These are phyloP conservation scores for Leccinum insigne DNA, from an alignment of 1,284 basidiomycete species.

Conservation along the genomic window DNA sequence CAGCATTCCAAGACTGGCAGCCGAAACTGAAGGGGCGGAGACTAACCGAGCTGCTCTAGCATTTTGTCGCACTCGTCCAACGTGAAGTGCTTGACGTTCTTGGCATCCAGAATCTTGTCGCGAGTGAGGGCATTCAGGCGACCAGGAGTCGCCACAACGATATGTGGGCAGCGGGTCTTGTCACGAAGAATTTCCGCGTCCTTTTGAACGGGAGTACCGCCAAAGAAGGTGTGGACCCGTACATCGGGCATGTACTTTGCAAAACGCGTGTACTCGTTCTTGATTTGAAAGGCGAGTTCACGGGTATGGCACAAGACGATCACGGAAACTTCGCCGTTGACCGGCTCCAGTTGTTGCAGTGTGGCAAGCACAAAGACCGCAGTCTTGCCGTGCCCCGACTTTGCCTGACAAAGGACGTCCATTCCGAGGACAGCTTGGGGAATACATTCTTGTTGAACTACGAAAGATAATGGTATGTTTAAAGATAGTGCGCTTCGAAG, in stretches of 20 bases:
- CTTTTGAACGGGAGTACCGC: slow-evolving; percentile 93
- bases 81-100: slow-evolving; percentile 98
- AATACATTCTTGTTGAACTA: slow-evolving; percentile 99
- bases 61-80: slow-evolving; percentile 99
- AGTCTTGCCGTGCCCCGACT: slow-evolving; percentile 99
- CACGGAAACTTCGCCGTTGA: slow-evolving; percentile 97
- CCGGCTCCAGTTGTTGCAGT: slow-evolving; percentile 97
- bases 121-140: slow-evolving; percentile 91
- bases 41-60: slow-evolving; percentile 99
- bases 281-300: slow-evolving; percentile 99
- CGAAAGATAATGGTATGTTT: not conserved
- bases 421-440: slow-evolving; percentile 99
- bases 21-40: slow-evolving; percentile 59
- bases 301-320: slow-evolving; percentile 99
- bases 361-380: slow-evolving; percentile 99
- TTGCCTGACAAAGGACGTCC: slow-evolving; percentile 99
- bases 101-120: slow-evolving; percentile 92
- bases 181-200: slow-evolving; percentile 94
- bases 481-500: not conserved
- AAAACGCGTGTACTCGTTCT: slow-evolving; percentile 99
- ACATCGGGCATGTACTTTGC: slow-evolving; percentile 99
- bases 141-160: slow-evolving; percentile 98
- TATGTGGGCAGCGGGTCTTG: slow-evolving; percentile 98
- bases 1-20: slow-evolving; percentile 40
- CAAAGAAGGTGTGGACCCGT: slow-evolving; percentile 97